Evolutionary conservation across 1,139 yeast genomes (phyloP).

Genomic region (Debaryomyces sp.): DNA sequence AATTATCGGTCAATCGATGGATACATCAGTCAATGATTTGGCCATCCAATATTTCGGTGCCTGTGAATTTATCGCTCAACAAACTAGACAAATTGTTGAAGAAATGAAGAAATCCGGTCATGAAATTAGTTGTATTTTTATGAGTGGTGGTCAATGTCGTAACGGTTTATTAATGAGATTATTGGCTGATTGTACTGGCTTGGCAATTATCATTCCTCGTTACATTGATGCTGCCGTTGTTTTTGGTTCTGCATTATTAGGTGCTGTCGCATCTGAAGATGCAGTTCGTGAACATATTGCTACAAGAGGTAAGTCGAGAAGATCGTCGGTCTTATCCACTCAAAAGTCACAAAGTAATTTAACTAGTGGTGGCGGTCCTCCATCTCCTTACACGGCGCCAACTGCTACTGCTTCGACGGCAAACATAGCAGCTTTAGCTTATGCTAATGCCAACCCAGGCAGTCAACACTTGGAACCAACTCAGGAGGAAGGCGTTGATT

Average conservation of each 20-base stretch:
- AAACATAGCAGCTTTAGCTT: constrained; percentile 57
- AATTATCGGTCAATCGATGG: constrained; percentile 92
- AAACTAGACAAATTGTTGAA: constrained; percentile 92
- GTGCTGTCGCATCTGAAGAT: constrained; percentile 86
- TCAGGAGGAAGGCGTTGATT: constrained; percentile 47
- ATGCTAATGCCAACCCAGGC: constrained; percentile 37
- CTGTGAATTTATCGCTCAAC: constrained; percentile 96
- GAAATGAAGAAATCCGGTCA: constrained; percentile 84
- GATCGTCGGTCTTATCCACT: constrained; percentile 36
- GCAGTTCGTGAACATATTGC: constrained; percentile 43
- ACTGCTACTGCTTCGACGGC: constrained; percentile 64
- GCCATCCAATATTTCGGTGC: constrained; percentile 90
- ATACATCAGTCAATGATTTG: constrained; percentile 76
- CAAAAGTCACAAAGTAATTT: constrained; percentile 33
- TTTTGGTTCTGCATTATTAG: constrained; percentile 90
- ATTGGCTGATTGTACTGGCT: constrained; percentile 89
- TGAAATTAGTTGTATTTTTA: constrained; percentile 69
- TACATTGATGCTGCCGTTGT: constrained; percentile 97
- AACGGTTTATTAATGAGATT: constrained; percentile 85
- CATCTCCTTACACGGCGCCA: constrained; percentile 78
- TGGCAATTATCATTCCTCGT: constrained; percentile 91
- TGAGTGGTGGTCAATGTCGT: constrained; percentile 97
- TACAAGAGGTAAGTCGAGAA: constrained; percentile 40
- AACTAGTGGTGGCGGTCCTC: constrained; percentile 28
- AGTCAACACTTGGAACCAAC: constrained; percentile 57